These are phyloP conservation scores for Cyberlindnera veronae DNA, from an alignment of 805 yeast genomes.

Conservation along the genomic window DNA sequence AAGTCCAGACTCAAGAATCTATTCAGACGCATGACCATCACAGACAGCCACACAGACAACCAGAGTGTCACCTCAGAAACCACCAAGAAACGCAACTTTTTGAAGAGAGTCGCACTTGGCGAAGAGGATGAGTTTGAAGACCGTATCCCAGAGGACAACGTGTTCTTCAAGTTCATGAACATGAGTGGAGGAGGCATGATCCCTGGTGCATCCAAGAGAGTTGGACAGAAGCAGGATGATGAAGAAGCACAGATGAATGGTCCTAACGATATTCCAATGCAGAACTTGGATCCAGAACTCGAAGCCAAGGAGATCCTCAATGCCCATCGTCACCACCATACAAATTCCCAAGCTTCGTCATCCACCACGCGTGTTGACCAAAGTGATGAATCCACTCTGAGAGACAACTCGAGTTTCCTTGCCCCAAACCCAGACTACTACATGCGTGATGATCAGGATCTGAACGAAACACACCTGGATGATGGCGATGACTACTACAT, in stretches of 20 bases:
- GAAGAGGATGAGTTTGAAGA: conserved; percentile 22
- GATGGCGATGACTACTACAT: conserved; percentile 40
- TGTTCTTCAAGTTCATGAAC: conserved; percentile 30
- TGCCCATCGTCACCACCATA: conserved; percentile 36
- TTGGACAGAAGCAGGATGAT: conserved; percentile 28
- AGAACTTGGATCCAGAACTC: conserved; percentile 39
- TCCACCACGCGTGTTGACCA: conserved; percentile 4
- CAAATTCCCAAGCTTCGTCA: conserved; percentile 1
- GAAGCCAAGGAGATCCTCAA: conserved; percentile 56
- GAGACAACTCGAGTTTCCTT: conserved; percentile 23
- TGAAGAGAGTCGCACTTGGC: conserved; percentile 19
- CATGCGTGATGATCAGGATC: conserved; percentile 27
- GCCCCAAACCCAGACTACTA: conserved; percentile 44
- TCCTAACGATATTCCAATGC: conserved; percentile 40
- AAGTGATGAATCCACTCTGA: conserved; percentile 19
- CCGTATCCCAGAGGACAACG: conserved; percentile 25
- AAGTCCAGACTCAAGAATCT: conserved; percentile 16
- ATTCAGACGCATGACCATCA: conserved; percentile 16
- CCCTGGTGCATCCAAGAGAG: conserved; percentile 32
- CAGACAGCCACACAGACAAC: conserved; percentile 5
- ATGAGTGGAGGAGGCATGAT: conserved; percentile 33
- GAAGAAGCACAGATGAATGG: conserved; percentile 34
- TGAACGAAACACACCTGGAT: conserved; percentile 29
- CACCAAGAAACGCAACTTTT: conserved; percentile 7
- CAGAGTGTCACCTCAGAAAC: conserved; percentile 7